phyloP scores from a whole-genome alignment of 805 yeast genomes.

The Candida boleticola region DNA sequence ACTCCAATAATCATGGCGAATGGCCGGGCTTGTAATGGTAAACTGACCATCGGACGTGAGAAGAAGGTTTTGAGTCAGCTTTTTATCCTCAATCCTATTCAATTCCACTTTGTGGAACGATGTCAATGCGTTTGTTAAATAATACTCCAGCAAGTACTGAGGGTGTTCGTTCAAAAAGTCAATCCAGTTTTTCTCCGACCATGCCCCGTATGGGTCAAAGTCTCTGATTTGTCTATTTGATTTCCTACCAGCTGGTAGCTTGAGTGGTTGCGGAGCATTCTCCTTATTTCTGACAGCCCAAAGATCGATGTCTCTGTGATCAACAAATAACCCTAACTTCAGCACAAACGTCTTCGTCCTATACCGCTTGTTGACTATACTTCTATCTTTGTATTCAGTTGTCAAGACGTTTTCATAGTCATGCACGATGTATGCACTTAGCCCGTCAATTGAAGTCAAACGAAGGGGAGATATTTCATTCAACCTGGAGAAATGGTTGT shows the following conservation, averaged over 20 bases:
- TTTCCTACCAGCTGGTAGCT: not conserved
- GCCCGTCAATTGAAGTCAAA: conserved; percentile 33
- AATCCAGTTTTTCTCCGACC: conserved; percentile 21
- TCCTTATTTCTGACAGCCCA: conserved; percentile 3
- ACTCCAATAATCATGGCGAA: conserved; percentile 3
- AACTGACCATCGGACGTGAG: too few relatives aligned
- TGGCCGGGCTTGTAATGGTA: too few relatives aligned
- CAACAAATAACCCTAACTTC: conserved; percentile 3
- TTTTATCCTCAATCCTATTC: conserved; percentile 12
- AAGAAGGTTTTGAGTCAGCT: conserved; percentile 17
- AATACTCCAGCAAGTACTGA: conserved; percentile 28
- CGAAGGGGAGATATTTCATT: conserved; percentile 32
- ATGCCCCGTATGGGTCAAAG: conserved; percentile 1
- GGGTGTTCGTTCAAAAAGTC: conserved; percentile 24
- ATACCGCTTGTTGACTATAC: conserved; percentile 31
- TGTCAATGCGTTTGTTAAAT: conserved; percentile 28
- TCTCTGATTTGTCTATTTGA: not conserved
- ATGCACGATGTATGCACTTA: conserved; percentile 32
- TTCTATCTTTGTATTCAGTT: conserved; percentile 28
- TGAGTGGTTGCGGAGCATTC: not conserved
- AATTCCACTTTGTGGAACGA: conserved; percentile 33
- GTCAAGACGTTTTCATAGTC: conserved; percentile 25
- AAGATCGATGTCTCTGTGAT: conserved; percentile 8
- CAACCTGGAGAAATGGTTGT: conserved; percentile 31
- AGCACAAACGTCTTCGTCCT: conserved; percentile 16